Base-by-base conservation (phyloP, 208 protist genomes). In the Leishmania major region DNA sequence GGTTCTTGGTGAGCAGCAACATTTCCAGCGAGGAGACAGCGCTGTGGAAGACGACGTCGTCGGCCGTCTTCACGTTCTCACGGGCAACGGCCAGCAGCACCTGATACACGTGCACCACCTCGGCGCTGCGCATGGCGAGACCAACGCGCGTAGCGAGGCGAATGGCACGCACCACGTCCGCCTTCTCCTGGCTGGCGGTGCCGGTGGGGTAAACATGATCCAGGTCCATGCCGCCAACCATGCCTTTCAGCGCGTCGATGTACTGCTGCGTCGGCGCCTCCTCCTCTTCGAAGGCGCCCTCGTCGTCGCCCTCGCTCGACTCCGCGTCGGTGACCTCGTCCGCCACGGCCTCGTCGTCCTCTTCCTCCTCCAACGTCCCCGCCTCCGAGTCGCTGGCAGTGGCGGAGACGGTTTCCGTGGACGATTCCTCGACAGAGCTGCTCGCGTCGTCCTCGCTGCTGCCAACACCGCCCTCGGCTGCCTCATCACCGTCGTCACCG, bases 181-280 rank as follows among this genome's bases (percentile, higher is more conserved):
- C 85, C 84, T 96, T 96, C 37, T 96, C 92, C 71, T 94, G 92
- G 80, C 89, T 92, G 5, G 87, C 84, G 15, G 90, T 91, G 79
- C 96, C 92, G 25, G 88, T 88, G 49, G 95, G 89, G 83, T 97
- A 97, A 51, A 83, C 78, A 82, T 96, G 93, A 62, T 95, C 88
- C 13, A 97, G 86, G 84, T 97, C 95, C 60, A 95, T 92, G 75
- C 92, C 89, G 37, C 93, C 93, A 64, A 96, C 87, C 93, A 97
- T 96, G 10, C 90, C 91, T 69, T 95, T 96, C 7, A 97, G 79
- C 0, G 91, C 91, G 15, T 95, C 87, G 69, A 97, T 90, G 86
- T 96, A 97, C 81, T 96, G 86, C 86, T 96, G 89, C 67, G 95
- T 97, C 43, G 95, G 91, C 43, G 89, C 79, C 84, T 97, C 94